These are phyloP conservation scores for Fraxinus latifolia DNA, from an alignment of 305 asterid genomes.

Conservation along the genomic window DNA sequence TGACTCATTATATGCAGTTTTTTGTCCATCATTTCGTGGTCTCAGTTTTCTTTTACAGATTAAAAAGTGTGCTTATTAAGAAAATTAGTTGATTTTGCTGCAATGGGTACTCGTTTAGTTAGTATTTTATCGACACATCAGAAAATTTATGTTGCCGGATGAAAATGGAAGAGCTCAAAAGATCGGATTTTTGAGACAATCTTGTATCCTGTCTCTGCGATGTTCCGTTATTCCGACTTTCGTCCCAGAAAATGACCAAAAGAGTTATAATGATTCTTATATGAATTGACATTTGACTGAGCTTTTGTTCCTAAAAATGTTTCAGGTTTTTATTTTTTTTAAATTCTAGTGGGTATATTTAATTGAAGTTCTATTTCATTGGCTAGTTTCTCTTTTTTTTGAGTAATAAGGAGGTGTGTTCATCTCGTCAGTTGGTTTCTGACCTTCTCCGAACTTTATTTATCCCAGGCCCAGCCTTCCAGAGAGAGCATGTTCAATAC, in stretches of 20 bases:
- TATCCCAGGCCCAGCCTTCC: neutral
- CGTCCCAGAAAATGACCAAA: neutral
- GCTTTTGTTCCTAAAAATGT: neutral
- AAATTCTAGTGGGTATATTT: neutral
- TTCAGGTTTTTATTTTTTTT: neutral
- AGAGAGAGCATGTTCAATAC: conserved; percentile 10
- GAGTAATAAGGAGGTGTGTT: neutral
- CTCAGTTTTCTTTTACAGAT: conserved; percentile 9
- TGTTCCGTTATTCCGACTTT: neutral
- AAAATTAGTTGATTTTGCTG: neutral
- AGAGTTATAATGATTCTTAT: neutral
- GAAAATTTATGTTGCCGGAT: neutral
- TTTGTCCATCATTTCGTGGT: conserved; percentile 9
- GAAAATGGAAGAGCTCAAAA: neutral
- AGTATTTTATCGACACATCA: neutral
- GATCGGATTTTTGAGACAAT: neutral
- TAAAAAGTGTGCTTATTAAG: neutral
- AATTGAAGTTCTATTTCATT: neutral
- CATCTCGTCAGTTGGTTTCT: neutral
- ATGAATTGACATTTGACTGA: neutral
- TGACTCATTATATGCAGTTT: conserved; percentile 6
- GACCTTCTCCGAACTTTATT: conserved; percentile 12
- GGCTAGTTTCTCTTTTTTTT: conserved; percentile 7
- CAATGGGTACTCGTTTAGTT: neutral
- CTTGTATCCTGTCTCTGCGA: conserved; percentile 5